These are phyloP conservation scores for Leucosporidium scottii DNA, from an alignment of 768 basidiomycete species.

Conservation along the genomic window DNA sequence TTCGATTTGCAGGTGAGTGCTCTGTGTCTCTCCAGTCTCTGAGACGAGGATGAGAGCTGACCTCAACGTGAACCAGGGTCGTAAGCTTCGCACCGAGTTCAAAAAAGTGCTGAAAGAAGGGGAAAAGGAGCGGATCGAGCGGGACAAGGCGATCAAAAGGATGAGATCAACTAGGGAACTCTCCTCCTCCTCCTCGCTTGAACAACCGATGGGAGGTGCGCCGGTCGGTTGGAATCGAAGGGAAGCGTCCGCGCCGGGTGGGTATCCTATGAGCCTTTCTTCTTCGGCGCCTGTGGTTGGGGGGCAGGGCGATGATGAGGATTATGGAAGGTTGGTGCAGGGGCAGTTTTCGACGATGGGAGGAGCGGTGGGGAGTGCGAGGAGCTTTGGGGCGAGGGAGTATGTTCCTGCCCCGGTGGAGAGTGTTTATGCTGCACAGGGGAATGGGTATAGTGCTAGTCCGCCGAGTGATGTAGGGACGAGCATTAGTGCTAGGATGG, in stretches of 20 bases:
- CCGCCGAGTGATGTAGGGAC: slow-evolving; percentile 14
- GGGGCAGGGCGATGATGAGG: not conserved
- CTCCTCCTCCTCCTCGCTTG: not conserved
- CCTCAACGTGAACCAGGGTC: slow-evolving; percentile 47
- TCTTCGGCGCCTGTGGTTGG: not conserved
- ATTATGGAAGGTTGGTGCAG: slow-evolving; percentile 13
- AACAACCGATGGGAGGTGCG: slow-evolving; percentile 37
- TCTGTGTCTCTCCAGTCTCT: too few relatives aligned
- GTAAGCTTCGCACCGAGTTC: slow-evolving; percentile 96
- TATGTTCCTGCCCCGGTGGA: not conserved
- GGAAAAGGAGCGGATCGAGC: slow-evolving; percentile 96
- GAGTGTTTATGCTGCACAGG: not conserved
- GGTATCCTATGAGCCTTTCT: slow-evolving; percentile 1
- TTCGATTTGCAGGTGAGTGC: slow-evolving; percentile 65
- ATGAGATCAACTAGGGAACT: slow-evolving; percentile 67
- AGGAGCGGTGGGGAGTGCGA: not conserved
- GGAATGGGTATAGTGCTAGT: not conserved
- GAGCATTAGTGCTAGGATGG: slow-evolving; percentile 15
- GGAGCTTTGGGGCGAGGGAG: not conserved
- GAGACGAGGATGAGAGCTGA: not conserved
- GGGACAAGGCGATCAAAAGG: slow-evolving; percentile 94
- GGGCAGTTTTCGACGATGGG: not conserved
- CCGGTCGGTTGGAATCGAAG: slow-evolving; percentile 1
- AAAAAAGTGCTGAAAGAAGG: slow-evolving; percentile 99
- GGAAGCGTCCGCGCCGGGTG: slow-evolving; percentile 9